Evolutionary conservation across 1,284 basidiomycete species (phyloP), one percentile per base, ranked within the genome.

Genomic region (Stereum hirsutum): DNA sequence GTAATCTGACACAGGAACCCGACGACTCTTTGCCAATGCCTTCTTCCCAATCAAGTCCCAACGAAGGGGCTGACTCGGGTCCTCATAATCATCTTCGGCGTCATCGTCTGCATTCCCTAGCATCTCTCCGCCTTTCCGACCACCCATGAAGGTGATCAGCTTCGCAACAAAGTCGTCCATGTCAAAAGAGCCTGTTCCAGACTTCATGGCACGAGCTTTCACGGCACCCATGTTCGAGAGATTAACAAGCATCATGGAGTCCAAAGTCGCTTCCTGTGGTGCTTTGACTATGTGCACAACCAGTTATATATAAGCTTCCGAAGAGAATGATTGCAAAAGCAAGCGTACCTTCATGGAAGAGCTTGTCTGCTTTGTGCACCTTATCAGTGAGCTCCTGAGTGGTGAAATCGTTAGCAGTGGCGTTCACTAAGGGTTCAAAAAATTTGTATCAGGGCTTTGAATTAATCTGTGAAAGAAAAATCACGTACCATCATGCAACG

Each of bases 181-280:
- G 56, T 93, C 90, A 55, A 93, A 92, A 14, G 78, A 78, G 39
- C 85, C 82, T 0, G 75, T 75, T 43, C 86, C 87, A 1, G 87
- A 79, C 59, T 87, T 89, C 75, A 92, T 80, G n/a, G 81, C 78
- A 30, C 86, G 81, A 11, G 89, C 89, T 58, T 90, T 89, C 52
- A 81, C 76, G 1, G 84, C 81, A 44, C 79, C 72, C 54, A 83
- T 72, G 45, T 72, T 76, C 5, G 87, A 84, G 15, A 81, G 76
- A 54, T 73, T 73, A 0, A 85, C 59, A 6, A 89, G 72, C 34
- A 88, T 68, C n/a, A 70, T 68, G 0, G 88, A 87, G 58, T 90
- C 87, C 5, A 89, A 70, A 1, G 82, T 84, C 3, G 88, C 88
- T 54, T 90, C 88, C 42, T 81, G 78, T 0, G 87, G 82, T 6